Evolutionary conservation across 805 yeast genomes (phyloP).

Genomic region (Lachancea mirantina): DNA sequence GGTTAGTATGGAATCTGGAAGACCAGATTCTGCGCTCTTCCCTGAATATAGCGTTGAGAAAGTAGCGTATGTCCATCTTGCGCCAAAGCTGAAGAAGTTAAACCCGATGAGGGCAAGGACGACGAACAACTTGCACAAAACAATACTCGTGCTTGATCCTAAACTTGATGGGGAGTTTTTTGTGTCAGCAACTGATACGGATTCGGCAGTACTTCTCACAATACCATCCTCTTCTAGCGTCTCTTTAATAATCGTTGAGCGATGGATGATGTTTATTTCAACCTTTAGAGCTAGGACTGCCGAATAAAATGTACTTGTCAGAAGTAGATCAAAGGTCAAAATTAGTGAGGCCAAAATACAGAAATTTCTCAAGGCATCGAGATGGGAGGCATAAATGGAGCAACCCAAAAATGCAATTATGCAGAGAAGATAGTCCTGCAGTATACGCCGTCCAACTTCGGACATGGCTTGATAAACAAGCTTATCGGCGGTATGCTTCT

Average conservation of each 20-base stretch:
- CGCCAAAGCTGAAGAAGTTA: slow-evolving; percentile 62
- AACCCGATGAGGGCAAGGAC: slow-evolving; percentile 52
- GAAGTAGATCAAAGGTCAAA: slow-evolving; percentile 59
- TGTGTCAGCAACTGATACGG: slow-evolving; percentile 41
- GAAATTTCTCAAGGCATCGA: slow-evolving; percentile 73
- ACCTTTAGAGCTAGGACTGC: slow-evolving; percentile 81
- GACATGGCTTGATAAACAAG: slow-evolving; percentile 32
- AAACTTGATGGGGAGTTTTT: slow-evolving; percentile 18
- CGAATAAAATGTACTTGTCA: slow-evolving; percentile 73
- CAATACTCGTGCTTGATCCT: slow-evolving; percentile 37
- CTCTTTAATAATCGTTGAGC: slow-evolving; percentile 66
- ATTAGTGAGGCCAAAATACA: slow-evolving; percentile 68
- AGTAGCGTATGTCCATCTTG: slow-evolving; percentile 59
- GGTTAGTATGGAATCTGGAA: slow-evolving; percentile 33
- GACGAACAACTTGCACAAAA: slow-evolving; percentile 53
- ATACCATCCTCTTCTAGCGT: slow-evolving; percentile 93
- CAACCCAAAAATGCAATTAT: slow-evolving; percentile 64
- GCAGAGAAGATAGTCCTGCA: slow-evolving; percentile 72
- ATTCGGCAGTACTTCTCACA: slow-evolving; percentile 61
- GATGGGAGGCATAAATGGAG: slow-evolving; percentile 52
- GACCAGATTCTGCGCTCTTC: slow-evolving; percentile 35
- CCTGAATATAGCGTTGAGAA: slow-evolving; percentile 24
- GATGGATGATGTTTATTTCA: slow-evolving; percentile 79
- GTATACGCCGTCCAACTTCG: slow-evolving; percentile 33
- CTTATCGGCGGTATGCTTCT: slow-evolving; percentile 21